Conservation (phyloP, 2,329 filamentous ascomycete genomes). For the Xylariaceae sp. region DNA sequence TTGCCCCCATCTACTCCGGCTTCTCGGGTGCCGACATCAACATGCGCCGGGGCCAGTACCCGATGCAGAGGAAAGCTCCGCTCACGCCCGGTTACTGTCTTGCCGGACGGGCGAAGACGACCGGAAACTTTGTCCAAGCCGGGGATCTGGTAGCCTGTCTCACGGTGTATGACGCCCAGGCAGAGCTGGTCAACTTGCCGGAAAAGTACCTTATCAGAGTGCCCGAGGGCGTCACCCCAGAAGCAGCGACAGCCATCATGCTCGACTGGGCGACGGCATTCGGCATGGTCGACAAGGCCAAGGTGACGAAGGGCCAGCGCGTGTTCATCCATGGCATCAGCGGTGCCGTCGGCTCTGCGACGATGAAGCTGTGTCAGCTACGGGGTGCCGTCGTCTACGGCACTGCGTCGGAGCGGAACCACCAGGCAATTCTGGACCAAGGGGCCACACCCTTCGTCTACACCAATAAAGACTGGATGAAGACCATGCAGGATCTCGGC, state of each 20-base stretch:
- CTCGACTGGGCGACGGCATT: constrained; percentile 56
- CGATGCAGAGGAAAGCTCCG: constrained; percentile 52
- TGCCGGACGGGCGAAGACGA: constrained; percentile 49
- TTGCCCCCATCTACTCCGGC: constrained; percentile 40
- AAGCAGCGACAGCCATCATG: constrained; percentile 49
- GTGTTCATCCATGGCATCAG: constrained; percentile 60
- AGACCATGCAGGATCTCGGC: constrained; percentile 51
- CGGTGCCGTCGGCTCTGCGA: constrained; percentile 55
- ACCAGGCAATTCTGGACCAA: constrained; percentile 46
- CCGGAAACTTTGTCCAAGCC: constrained; percentile 44
- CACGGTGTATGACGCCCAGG: constrained; percentile 51
- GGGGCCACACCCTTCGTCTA: constrained; percentile 55
- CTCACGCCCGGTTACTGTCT: constrained; percentile 58
- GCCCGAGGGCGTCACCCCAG: constrained; percentile 49
- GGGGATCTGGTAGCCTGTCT: constrained; percentile 47
- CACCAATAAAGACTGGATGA: constrained; percentile 57
- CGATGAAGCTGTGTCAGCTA: constrained; percentile 50
- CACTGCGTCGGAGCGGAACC: constrained; percentile 55
- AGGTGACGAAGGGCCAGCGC: constrained; percentile 50
- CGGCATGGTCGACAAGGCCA: constrained; percentile 45
- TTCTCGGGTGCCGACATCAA: constrained; percentile 57
- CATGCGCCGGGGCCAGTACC: constrained; percentile 57
- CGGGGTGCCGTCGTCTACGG: constrained; percentile 57
- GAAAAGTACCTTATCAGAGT: constrained; percentile 55
- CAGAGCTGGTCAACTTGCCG: constrained; percentile 53